Evolutionary conservation across 2,329 filamentous ascomycete genomes (phyloP).

Genomic region (Botryotinia convoluta): DNA sequence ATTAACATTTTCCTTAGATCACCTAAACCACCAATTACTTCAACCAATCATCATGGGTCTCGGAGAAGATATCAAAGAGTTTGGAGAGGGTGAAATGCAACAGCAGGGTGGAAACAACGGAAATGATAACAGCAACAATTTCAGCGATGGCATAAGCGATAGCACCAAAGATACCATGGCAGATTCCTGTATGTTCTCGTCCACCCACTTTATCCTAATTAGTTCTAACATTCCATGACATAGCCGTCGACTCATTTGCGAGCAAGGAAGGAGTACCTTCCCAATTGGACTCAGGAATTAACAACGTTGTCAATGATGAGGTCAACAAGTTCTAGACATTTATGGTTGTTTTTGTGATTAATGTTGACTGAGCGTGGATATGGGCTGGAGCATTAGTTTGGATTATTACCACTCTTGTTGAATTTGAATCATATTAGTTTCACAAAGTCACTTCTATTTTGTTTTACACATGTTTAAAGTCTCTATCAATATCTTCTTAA

Average conservation of each 20-base stretch:
- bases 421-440: neutral
- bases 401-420: neutral
- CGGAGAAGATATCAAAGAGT: conserved; percentile 35
- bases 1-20: neutral
- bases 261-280: conserved; percentile 39
- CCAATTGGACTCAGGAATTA: conserved; percentile 37
- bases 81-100: conserved; percentile 36
- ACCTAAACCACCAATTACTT: conserved; percentile 5
- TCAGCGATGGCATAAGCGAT: conserved; percentile 31
- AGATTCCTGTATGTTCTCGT: conserved; percentile 37
- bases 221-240: neutral
- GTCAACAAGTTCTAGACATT: conserved; percentile 2
- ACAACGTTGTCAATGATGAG: conserved; percentile 15
- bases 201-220: neutral
- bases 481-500: neutral
- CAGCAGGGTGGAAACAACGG: conserved; percentile 39
- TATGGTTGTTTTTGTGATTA: neutral
- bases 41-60: conserved; percentile 31
- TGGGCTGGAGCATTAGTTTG: neutral
- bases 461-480: neutral
- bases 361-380: neutral
- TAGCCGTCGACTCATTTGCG: conserved; percentile 39
- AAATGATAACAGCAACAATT: conserved; percentile 38
- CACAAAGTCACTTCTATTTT: neutral
- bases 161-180: conserved; percentile 38